Evolutionary conservation across 2,329 filamentous ascomycete genomes (phyloP).

Genomic region (Corniculantispora saksenae): DNA sequence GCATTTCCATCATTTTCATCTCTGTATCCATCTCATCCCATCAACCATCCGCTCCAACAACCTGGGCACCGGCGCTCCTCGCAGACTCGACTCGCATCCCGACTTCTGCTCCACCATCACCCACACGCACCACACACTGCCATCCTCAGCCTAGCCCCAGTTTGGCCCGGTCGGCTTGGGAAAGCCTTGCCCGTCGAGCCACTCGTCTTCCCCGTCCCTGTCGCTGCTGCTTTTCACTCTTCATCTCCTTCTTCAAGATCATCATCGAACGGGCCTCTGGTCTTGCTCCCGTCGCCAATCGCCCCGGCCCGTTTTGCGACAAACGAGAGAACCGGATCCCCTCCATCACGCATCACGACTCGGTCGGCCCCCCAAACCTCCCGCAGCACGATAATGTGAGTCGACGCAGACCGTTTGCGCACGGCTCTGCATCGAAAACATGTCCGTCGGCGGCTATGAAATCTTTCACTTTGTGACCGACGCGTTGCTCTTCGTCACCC

Average conservation of each 20-base stretch:
- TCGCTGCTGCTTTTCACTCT: neutral
- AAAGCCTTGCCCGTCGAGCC: neutral
- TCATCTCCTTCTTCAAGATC: neutral
- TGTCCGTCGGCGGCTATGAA: conserved; percentile 11
- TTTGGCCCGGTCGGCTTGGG: neutral
- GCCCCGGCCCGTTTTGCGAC: neutral
- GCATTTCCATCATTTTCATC: too few relatives aligned
- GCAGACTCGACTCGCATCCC: neutral
- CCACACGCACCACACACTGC: neutral
- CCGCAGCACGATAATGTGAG: conserved; percentile 12
- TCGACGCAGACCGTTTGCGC: conserved; percentile 11
- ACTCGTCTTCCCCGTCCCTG: neutral
- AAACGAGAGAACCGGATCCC: too few relatives aligned
- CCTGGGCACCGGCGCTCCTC: too few relatives aligned
- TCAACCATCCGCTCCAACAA: neutral
- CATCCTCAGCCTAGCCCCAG: neutral
- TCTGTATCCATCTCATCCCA: neutral
- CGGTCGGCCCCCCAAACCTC: neutral
- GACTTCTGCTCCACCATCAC: neutral
- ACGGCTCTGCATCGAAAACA: conserved; percentile 15
- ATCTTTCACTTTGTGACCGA: conserved; percentile 17
- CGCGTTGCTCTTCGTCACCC: conserved; percentile 6
- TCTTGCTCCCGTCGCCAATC: neutral
- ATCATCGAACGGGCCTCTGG: neutral
- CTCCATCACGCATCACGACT: too few relatives aligned